Evolutionary conservation across 2,329 filamentous ascomycete species (phyloP), one percentile per base, ranked within the genome.

Genomic region (Stenocarpella maydis): DNA sequence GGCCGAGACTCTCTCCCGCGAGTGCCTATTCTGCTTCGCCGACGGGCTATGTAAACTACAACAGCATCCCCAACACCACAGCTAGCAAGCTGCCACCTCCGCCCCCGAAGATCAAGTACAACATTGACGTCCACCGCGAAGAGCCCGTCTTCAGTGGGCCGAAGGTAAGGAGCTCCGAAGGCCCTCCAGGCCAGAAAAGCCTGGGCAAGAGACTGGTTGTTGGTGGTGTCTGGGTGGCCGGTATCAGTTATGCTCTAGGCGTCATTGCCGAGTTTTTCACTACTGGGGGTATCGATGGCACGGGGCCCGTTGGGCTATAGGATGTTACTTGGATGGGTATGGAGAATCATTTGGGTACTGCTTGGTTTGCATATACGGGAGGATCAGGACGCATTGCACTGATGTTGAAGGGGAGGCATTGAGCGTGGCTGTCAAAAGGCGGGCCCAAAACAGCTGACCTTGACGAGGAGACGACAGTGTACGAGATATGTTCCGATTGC

Each of bases 1-100:
- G 77, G 67, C 75, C 79, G 4, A 58, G 54, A 4, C 74, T 77
- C 5, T 76, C 78, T 4, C 78, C 82, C 2, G 80, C 82, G 8
- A 85, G 86, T 6, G 87, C 87, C 5, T 85, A 86, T 65, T 91
- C 89, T 75, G 87, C 88, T 21, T 89, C 86, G 41, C 89, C 89
- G 1, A 91, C 89, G 1, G 89, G 88, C 0, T 91, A 89, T 74
- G 86, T 91, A 52, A 90, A 90, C 72, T 87, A 90, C 72, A 86
- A 90, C 71, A 70, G 78, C 52, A 80, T 77, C 45, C 75, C 72
- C 53, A 77, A 78, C 9, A 77, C 75, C 19, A 72, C 76, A 17
- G 73, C 74, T 17, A 34, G 65, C 43, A 69, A 72, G 31, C 79
- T 78, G 68, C 78, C 77, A 4, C 74, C 76, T 12, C 77, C 80